Evolutionary conservation across 768 basidiomycete species (phyloP).

Genomic region (Pleurotus platypus): DNA sequence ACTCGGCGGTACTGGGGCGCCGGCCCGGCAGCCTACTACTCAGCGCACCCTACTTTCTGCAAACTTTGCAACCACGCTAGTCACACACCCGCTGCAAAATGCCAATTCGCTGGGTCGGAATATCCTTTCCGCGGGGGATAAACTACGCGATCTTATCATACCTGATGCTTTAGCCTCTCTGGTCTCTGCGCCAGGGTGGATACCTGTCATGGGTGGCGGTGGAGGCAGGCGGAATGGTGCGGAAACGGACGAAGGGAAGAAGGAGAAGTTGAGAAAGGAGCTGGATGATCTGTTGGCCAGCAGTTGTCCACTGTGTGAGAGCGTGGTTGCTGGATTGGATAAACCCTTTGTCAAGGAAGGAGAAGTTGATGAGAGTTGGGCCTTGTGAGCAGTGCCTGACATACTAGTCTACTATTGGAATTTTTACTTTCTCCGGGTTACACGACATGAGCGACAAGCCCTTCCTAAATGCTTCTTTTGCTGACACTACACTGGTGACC

Average conservation of each 20-base stretch:
- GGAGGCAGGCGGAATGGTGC: constrained; percentile 40
- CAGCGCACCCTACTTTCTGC: constrained; percentile 74
- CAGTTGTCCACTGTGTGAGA: constrained; percentile 92
- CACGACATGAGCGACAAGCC: too few relatives aligned
- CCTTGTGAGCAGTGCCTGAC: constrained; percentile 36
- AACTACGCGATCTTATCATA: constrained; percentile 85
- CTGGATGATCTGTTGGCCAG: constrained; percentile 87
- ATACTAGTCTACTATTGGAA: neutral
- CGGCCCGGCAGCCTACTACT: constrained; percentile 38
- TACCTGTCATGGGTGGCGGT: constrained; percentile 61
- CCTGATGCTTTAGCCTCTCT: constrained; percentile 89
- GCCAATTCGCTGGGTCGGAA: constrained; percentile 73
- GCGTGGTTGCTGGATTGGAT: constrained; percentile 81
- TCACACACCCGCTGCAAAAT: constrained; percentile 54
- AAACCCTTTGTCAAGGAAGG: constrained; percentile 80
- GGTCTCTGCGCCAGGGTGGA: constrained; percentile 77
- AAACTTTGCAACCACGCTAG: constrained; percentile 47
- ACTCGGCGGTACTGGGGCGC: constrained; percentile 18
- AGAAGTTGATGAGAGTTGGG: constrained; percentile 78
- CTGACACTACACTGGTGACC: too few relatives aligned
- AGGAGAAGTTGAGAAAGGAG: constrained; percentile 76
- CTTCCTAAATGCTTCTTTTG: too few relatives aligned
- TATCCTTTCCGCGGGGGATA: constrained; percentile 85
- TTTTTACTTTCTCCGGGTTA: too few relatives aligned
- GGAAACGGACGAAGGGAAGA: constrained; percentile 54